Evolutionary conservation across 176 grass and related monocot genomes (phyloP).

Genomic region (Lolium multiflorum): DNA sequence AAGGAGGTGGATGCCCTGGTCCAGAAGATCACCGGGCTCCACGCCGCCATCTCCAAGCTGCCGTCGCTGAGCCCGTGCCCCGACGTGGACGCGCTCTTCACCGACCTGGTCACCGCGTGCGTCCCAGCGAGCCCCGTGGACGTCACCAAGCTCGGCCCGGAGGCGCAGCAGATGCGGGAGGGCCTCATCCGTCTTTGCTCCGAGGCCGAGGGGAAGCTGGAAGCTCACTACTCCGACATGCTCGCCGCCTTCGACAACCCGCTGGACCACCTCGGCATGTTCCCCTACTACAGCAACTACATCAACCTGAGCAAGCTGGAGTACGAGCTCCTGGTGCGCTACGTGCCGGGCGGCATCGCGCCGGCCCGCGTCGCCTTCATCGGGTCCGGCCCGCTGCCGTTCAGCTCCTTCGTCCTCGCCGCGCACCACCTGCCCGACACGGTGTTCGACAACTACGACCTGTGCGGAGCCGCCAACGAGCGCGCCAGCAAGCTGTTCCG

Average conservation of each 20-base stretch:
- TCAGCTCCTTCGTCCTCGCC: background rate
- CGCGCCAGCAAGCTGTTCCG: background rate
- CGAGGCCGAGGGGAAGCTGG: too few relatives aligned
- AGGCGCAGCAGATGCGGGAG: constrained; percentile 57
- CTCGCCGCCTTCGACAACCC: too few relatives aligned
- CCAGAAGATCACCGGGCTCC: too few relatives aligned
- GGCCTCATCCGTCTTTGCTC: constrained; percentile 38
- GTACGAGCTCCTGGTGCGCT: background rate
- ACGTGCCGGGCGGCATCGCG: constrained; percentile 18
- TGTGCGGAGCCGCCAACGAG: background rate
- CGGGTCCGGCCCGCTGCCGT: too few relatives aligned
- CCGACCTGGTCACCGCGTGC: too few relatives aligned
- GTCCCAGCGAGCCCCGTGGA: constrained; percentile 58
- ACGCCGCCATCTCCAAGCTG: too few relatives aligned
- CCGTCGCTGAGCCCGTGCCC: too few relatives aligned
- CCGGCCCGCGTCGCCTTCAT: background rate
- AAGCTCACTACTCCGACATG: too few relatives aligned
- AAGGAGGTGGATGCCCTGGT: constrained; percentile 33
- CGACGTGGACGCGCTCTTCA: too few relatives aligned
- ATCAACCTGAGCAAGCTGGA: background rate
- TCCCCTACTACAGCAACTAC: too few relatives aligned
- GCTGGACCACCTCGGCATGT: too few relatives aligned
- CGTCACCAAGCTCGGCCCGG: constrained; percentile 48
- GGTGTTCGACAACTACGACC: constrained; percentile 9
- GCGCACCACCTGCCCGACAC: background rate